phyloP scores from a whole-genome alignment of 129 eudicot genomes.

The Oenanthe sinensis region DNA sequence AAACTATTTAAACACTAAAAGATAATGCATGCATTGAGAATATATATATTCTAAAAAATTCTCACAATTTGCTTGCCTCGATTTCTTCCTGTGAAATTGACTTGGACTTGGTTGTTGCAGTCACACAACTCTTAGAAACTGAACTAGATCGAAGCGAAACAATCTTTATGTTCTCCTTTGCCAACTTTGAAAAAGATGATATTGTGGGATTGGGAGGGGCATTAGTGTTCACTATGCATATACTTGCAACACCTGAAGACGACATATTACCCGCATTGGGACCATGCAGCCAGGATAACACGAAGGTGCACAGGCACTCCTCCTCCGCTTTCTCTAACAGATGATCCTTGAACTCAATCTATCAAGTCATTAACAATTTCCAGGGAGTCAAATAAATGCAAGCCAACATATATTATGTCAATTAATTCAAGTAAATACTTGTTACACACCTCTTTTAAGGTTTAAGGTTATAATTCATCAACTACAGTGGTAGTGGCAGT shows the following conservation, averaged over 20 bases:
- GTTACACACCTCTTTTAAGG: neutral
- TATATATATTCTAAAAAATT: neutral
- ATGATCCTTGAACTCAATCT: conserved; percentile 54
- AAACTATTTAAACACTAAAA: neutral
- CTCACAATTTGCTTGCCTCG: conserved; percentile 30
- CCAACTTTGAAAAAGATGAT: conserved; percentile 27
- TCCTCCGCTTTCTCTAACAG: conserved; percentile 28
- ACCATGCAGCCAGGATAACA: conserved; percentile 67
- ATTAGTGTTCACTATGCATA: conserved; percentile 25
- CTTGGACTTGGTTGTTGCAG: conserved; percentile 14
- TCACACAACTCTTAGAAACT: conserved; percentile 8
- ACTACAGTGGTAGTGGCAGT: neutral
- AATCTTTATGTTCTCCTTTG: conserved; percentile 30
- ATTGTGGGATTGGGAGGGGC: conserved; percentile 30
- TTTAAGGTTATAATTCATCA: neutral
- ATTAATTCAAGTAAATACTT: neutral
- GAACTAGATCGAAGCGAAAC: conserved; percentile 14
- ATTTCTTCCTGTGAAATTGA: conserved; percentile 14
- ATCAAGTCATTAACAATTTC: conserved; percentile 4
- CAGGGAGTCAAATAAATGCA: neutral
- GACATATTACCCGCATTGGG: conserved; percentile 42
- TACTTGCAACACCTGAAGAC: conserved; percentile 24
- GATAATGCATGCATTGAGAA: neutral
- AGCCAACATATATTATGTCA: neutral
- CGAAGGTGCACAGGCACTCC: conserved; percentile 50